Conservation (phyloP, 2,329 filamentous ascomycete genomes). For the Penicillium digitatum region DNA sequence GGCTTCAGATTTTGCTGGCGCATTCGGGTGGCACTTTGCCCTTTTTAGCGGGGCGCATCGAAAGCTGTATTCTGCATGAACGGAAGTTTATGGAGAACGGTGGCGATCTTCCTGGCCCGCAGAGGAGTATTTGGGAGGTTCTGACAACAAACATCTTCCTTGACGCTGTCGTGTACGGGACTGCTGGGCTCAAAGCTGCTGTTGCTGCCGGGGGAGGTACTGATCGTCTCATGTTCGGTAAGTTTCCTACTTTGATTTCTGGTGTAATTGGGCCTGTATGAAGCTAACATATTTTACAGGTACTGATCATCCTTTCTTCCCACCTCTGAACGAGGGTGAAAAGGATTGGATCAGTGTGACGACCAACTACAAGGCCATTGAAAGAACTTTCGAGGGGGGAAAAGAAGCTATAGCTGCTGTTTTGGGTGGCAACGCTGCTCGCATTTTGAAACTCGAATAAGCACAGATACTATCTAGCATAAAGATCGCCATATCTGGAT, state of each 20-base stretch:
- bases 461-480: not conserved
- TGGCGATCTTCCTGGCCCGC: slow-evolving; percentile 57
- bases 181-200: slow-evolving; percentile 64
- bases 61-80: slow-evolving; percentile 82
- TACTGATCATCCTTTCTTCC: slow-evolving; percentile 47
- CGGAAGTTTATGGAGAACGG: slow-evolving; percentile 66
- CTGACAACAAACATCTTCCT: slow-evolving; percentile 75
- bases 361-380: slow-evolving; percentile 46
- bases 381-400: slow-evolving; percentile 34
- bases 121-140: slow-evolving; percentile 59
- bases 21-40: slow-evolving; percentile 87
- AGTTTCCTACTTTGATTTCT: not conserved
- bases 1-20: slow-evolving; percentile 71
- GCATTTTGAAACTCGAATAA: slow-evolving; percentile 38
- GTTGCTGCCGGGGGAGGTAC: slow-evolving; percentile 60
- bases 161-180: slow-evolving; percentile 61
- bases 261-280: not conserved
- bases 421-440: slow-evolving; percentile 45
- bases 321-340: slow-evolving; percentile 35
- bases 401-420: slow-evolving; percentile 33
- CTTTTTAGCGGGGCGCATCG: slow-evolving; percentile 81
- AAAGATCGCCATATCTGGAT: not conserved
- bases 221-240: slow-evolving; percentile 43
- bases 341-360: slow-evolving; percentile 47
- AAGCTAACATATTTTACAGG: slow-evolving; percentile 24